Percentiles rank a stretch among this genome's conserved stretches.
Conservation (phyloP, 164 flowering plant genomes). For the Cinnamomum micranthum region DNA sequence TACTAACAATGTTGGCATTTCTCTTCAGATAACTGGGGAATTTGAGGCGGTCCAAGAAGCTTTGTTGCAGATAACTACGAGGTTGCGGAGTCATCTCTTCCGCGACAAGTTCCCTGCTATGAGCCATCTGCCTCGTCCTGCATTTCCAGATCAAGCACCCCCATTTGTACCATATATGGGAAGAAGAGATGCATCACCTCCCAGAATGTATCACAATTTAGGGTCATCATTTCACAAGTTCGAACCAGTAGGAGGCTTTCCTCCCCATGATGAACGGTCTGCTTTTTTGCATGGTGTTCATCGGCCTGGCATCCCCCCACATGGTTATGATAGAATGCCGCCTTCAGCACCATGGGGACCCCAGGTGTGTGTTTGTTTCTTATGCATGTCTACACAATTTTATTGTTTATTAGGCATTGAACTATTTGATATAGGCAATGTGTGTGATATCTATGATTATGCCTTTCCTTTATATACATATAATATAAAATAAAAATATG, state of each 20-base stretch:
- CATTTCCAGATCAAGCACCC: conserved; percentile 52
- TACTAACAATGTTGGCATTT: background rate
- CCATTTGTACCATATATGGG: conserved; percentile 54
- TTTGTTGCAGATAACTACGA: conserved; percentile 74
- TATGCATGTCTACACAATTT: background rate
- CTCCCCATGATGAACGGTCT: conserved; percentile 60
- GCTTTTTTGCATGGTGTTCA: conserved; percentile 56
- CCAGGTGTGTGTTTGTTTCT: conserved; percentile 41
- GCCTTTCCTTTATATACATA: too few species aligned
- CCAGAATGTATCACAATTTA: conserved; percentile 47
- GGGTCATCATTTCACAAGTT: conserved; percentile 59
- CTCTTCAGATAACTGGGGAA: conserved; percentile 70
- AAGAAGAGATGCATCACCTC: conserved; percentile 72
- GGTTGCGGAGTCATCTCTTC: conserved; percentile 64
- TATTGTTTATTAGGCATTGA: background rate
- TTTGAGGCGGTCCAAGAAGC: conserved; percentile 85
- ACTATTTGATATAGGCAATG: background rate
- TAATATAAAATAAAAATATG: too few species aligned
- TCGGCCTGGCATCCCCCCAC: conserved; percentile 55
- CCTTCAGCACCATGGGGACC: conserved; percentile 61
- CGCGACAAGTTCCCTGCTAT: conserved; percentile 60
- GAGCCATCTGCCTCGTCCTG: conserved; percentile 45
- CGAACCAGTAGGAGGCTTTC: conserved; percentile 46
- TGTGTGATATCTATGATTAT: background rate
- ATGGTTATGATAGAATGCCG: conserved; percentile 54